Base-by-base conservation (phyloP, 495 filamentous ascomycete species). In the Aspergillus mulundensis region DNA sequence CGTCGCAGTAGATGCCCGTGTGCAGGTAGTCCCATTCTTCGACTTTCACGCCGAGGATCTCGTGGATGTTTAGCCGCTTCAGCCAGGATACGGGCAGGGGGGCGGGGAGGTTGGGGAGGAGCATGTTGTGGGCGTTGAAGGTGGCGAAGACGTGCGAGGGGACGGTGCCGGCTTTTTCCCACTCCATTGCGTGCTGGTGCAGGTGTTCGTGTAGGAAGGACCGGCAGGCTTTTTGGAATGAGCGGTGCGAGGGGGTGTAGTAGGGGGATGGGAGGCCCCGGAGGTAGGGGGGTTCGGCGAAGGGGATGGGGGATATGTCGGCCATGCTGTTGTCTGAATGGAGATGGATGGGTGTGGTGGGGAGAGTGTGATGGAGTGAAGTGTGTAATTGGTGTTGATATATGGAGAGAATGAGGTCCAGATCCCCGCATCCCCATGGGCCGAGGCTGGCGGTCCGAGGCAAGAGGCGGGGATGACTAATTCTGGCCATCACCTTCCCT, bases 11-110 rank as follows among this genome's bases (percentile, higher is more conserved):
- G 42, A 91, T 89, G 50, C 83, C 70, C 2, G 79, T 83, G 57
- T 90, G 86, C 23, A 89, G 67, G 59, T 87, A 87, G 60, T 89
- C 87, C 70, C 84, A 90, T 10, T 90, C 85, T 61, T 89, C 86
- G 6, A 90, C 83, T 58, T 82, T 84, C 20, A 89, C 75, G n/a
- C 84, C 86, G 1, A 84, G 70, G 12, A 90, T 78, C 53, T 85
- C 79, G 51, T 82, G 68, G 44, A 91, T 82, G 2, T 84, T 86
- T 24, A 86, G 57, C 5, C 73, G 75, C 64, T 86, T 84, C 41
- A 88, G 72, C 84, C 84, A 86, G 39, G 75, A 73, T 15, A 87
- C 80, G 0, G 87, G 87, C 41, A 91, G 66, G 2, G 87, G 87
- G 0, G 86, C 77, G 0, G 85, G 81, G 48, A 90, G 74, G 32